Base-by-base conservation (phyloP, 805 yeast genomes). In the Metschnikowia aberdeeniae region DNA sequence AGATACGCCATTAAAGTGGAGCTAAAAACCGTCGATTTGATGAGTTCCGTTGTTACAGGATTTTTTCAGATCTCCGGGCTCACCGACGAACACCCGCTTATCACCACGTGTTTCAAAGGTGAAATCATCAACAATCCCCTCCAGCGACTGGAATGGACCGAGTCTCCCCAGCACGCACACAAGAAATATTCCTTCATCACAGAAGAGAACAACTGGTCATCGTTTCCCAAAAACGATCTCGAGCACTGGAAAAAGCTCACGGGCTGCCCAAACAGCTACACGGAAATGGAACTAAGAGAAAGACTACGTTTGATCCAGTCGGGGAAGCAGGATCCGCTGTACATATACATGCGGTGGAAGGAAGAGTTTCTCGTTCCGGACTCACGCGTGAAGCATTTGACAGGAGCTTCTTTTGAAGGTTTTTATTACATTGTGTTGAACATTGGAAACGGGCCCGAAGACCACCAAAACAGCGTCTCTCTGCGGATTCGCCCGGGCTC, bases 261-360 rank as follows among this genome's bases (percentile, higher is more conserved):
- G 2, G 63, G 66, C 13, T 62, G 69, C 33, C 49, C 45, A 14
- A 76, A 75, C 40, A 87, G 81, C 57, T 60, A 80, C 40, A 77
- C 77, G 20, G 70, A 68, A 44, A 50, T 40, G 11, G 56, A 54
- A 6, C 54, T 71, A 33, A 47, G 57, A 29, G 48, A 54, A 31
- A 62, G 61, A 42, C 58, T 71, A 43, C 46, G 47, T 13, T 49
- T 45, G 26, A 67, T 70, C 37, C 68, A 66, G 50, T 37, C 56
- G 26, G 69, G 70, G 19, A 40, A 52, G 28, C 63, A 59, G 31
- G 64, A 66, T 39, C 55, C 63, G 20, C 62, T 56, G 44, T 61
- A 57, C 56, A 65, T 90, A 5, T 90, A 81, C 61, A 90, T 90
- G 97, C 75, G 97, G 54, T 90, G 98, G 98, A 90, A 90, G 66